Base-by-base conservation (phyloP, 1,284 basidiomycete species). In the Irpex sp. region DNA sequence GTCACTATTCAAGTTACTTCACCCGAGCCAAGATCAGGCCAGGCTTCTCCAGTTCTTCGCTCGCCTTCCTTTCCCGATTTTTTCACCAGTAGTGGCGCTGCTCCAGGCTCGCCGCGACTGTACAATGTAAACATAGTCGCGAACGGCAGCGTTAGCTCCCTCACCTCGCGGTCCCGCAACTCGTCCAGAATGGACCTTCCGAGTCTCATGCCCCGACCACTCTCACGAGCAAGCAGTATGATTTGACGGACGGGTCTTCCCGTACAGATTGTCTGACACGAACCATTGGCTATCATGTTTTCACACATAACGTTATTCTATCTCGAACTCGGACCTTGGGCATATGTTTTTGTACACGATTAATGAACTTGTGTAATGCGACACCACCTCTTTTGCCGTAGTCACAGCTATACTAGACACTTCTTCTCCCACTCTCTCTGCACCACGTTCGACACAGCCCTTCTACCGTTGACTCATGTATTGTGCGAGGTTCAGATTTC, bases 161-260 rank as follows among this genome's bases (percentile, higher is more conserved):
- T 77, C 17, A 71, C 84, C 59, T 76, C 76, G 52, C 82, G 88
- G 31, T 89, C 88, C 66, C 78, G 85, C 66, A 90, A 88, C 66
- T 80, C 80, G 5, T 90, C 88, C 1, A 82, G 87, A 71, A 80
- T 86, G 72, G 90, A 82, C 69, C 71, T 90, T 36, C 79, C 83
- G 55, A 79, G 77, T 52, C 70, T 83, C 60, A 75, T 79, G 48
- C 80, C 86, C 52, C 81, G 79, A 65, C 65, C 72, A 21, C 60
- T 72, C 56, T 73, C 76, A 63, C 74, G 77, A 69, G 73, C 75
- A 48, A 73, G 62, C 59, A 76, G 73, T 64, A 70, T 64, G 26
- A 61, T 70, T 61, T 56, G 34, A 56, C 54, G 21, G 21, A 36
- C 54, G 54, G 54, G 15, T 34, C 13, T 34, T 36, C 21, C 51